Base-by-base conservation (phyloP, 2,329 filamentous ascomycete species). In the Didymella pomorum region DNA sequence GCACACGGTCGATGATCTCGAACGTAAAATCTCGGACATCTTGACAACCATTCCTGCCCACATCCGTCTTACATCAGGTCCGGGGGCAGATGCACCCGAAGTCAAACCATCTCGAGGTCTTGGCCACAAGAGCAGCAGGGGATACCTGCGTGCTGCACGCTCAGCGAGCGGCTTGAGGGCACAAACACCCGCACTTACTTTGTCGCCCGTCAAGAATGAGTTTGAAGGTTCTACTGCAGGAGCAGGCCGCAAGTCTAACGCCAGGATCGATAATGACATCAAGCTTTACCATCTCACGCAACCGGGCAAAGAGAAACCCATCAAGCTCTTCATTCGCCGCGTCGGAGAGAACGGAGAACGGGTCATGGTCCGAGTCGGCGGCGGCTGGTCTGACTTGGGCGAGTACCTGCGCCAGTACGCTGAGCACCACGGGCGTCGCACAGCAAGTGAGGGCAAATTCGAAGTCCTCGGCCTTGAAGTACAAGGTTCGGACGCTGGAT, bases 321-420 rank as follows among this genome's bases (percentile, higher is more conserved):
- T 97, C 72, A 98, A 97, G 78, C 86, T 99, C 5, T 96, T 96
- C 71, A 93, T 99, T 51, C 90, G 95, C 16, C 88, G 93, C 1
- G 93, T 99, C 2, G 95, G 95, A 48, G 93, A 97, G 75, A 84
- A 87, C 56, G 92, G 91, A 16, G 93, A 98, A 76, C 88, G 95
- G 50, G 93, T 98, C 61, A 98, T 99, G 95, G 95, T 99, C 8
- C 90, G 95, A 33, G 94, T 99, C 12, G 95, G 95, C 12, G 95
- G 95, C 58, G 95, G 95, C n/a, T 99, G 95, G 95, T 93, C 93
- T 14, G 95, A 99, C 76, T 82, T 99, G 20, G 94, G 91, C 35
- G 95, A 98, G 76, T 99, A 97, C 72, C 83, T 99, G 41, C 90
- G 93, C 67, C 92, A 97, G 75, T 99, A 97, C 70, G 93, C 93